Conservation (phyloP, 202 grass and related monocot species). For the Schoenoplectus triqueter region DNA sequence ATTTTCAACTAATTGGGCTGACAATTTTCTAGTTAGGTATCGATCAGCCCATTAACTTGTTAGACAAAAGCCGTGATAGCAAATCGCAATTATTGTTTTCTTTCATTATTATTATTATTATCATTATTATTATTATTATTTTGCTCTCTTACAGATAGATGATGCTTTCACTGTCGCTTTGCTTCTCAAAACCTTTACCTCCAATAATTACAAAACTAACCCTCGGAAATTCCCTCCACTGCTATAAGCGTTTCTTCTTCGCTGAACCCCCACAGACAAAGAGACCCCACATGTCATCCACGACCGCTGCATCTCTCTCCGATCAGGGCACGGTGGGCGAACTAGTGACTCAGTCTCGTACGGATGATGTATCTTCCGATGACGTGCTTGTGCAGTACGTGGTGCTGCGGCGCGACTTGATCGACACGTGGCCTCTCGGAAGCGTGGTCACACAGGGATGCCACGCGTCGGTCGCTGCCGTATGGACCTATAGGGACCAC, state of each 20-base stretch:
- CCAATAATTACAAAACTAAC: slow-evolving; percentile 18
- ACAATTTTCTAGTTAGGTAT: not conserved
- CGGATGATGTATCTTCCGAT: slow-evolving; percentile 8
- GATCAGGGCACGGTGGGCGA: slow-evolving; percentile 3
- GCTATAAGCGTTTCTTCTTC: not conserved
- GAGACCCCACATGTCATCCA: slow-evolving; percentile 45
- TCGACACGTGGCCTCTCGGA: slow-evolving; percentile 81
- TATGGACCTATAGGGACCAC: slow-evolving; percentile 69
- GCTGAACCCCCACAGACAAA: slow-evolving; percentile 28
- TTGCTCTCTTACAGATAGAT: not conserved
- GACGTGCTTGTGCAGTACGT: slow-evolving; percentile 87
- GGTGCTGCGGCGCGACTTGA: slow-evolving; percentile 82
- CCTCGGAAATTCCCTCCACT: slow-evolving; percentile 31
- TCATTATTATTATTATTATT: not conserved
- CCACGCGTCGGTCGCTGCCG: slow-evolving; percentile 70
- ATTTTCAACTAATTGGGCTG: not conserved
- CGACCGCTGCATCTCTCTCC: not conserved
- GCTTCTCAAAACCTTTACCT: slow-evolving; percentile 32
- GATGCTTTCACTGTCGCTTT: slow-evolving; percentile 38
- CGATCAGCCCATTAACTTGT: not conserved
- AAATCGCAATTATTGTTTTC: no score
- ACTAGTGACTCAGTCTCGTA: not conserved
- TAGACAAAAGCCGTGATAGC: not conserved
- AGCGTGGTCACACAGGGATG: slow-evolving; percentile 87
- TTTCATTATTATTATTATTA: not conserved